Conservation (phyloP, 768 basidiomycete species). For the Calocybe cyanea region DNA sequence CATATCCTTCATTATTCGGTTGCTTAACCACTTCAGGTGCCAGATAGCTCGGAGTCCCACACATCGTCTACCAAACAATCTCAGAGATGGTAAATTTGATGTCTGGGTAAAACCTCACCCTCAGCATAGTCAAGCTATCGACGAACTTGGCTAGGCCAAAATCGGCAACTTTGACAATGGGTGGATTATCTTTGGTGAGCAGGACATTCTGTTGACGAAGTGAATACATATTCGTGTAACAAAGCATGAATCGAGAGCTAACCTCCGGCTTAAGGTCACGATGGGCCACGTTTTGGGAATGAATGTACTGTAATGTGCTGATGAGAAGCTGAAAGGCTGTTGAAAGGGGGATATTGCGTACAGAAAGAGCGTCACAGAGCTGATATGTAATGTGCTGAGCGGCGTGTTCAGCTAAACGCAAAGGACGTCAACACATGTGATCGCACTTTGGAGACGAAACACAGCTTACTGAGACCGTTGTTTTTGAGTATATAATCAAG, state of each 20-base stretch:
- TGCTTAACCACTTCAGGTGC: conserved; percentile 88
- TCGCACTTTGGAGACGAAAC: background rate
- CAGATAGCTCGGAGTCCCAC: conserved; percentile 92
- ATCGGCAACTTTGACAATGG: conserved; percentile 86
- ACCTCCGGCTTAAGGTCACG: conserved; percentile 93
- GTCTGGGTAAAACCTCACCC: conserved; percentile 38
- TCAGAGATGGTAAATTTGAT: background rate
- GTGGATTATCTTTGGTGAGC: conserved; percentile 66
- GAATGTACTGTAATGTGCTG: conserved; percentile 48
- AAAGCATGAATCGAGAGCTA: conserved; percentile 11
- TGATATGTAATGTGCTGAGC: conserved; percentile 73
- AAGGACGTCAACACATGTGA: background rate
- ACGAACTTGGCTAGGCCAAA: conserved; percentile 96
- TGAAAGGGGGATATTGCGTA: conserved; percentile 27
- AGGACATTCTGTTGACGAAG: conserved; percentile 62
- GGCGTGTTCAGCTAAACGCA: conserved; percentile 44
- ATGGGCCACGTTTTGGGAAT: conserved; percentile 76
- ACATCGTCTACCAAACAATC: conserved; percentile 66
- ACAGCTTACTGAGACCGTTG: conserved; percentile 62
- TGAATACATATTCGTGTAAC: background rate
- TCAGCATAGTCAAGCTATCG: conserved; percentile 71
- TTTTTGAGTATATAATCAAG: conserved; percentile 70
- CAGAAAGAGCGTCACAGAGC: conserved; percentile 76
- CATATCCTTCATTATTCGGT: conserved; percentile 67
- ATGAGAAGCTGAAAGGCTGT: conserved; percentile 1